These are phyloP conservation scores for Penicillium lagena DNA, from an alignment of 495 filamentous ascomycete species.

Conservation along the genomic window DNA sequence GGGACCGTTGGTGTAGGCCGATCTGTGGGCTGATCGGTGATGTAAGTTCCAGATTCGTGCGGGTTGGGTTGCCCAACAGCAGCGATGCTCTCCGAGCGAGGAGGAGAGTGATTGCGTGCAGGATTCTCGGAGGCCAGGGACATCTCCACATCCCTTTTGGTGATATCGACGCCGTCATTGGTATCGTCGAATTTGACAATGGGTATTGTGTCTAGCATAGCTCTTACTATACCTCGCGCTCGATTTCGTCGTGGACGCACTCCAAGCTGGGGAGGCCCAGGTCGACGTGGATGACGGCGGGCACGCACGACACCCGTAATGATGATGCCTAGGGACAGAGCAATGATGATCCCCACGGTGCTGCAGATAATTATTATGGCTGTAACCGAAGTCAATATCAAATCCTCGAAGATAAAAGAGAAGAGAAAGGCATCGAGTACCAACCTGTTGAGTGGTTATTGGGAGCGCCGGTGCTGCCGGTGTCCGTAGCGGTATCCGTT, in stretches of 20 bases:
- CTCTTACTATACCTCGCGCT: conserved; percentile 81
- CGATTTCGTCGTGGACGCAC: conserved; percentile 82
- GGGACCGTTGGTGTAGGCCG: conserved; percentile 7
- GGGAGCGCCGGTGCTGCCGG: too few relatives aligned
- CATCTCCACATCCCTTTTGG: conserved; percentile 55
- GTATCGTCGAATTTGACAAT: conserved; percentile 91
- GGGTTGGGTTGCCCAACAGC: too few relatives aligned
- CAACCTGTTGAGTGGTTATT: too few relatives aligned
- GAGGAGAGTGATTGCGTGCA: conserved; percentile 12
- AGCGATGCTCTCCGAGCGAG: conserved; percentile 7
- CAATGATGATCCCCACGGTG: conserved; percentile 90
- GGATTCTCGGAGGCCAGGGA: conserved; percentile 12
- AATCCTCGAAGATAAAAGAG: too few relatives aligned
- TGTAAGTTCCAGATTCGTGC: too few relatives aligned
- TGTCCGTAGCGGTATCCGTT: too few relatives aligned
- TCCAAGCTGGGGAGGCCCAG: conserved; percentile 73
- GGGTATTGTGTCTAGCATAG: conserved; percentile 92
- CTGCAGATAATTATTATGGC: conserved; percentile 98
- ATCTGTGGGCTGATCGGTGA: conserved; percentile 5
- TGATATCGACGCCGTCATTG: conserved; percentile 42
- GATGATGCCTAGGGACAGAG: conserved; percentile 88
- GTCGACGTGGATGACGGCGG: conserved; percentile 92
- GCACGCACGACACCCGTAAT: conserved; percentile 87
- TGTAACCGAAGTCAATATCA: too few relatives aligned
- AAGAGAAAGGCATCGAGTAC: conserved; percentile 26